These are phyloP conservation scores for Massarina eburnea DNA, from an alignment of 2,329 filamentous ascomycete species.

Conservation along the genomic window DNA sequence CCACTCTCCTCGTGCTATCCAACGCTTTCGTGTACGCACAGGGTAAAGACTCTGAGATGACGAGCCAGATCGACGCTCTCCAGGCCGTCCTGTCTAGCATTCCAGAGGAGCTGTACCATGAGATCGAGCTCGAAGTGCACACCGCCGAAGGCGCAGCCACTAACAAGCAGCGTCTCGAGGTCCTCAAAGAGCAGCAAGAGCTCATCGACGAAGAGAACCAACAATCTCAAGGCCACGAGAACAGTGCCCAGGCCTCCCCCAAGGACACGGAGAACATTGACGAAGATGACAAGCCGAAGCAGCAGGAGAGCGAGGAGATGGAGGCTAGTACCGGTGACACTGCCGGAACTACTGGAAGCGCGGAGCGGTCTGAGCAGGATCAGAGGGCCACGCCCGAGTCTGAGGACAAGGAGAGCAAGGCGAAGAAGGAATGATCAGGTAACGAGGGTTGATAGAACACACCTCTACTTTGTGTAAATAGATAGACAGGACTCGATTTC, in stretches of 20 bases:
- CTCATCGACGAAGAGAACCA: slow-evolving; percentile 96
- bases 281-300: slow-evolving; percentile 76
- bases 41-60: slow-evolving; percentile 78
- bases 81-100: slow-evolving; percentile 92
- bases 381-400: slow-evolving; percentile 26
- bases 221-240: slow-evolving; percentile 76
- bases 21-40: slow-evolving; percentile 98
- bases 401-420: slow-evolving; percentile 16
- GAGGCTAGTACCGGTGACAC: slow-evolving; percentile 37
- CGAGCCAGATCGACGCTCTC: slow-evolving; percentile 88
- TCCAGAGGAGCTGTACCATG: slow-evolving; percentile 97
- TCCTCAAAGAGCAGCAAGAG: slow-evolving; percentile 97
- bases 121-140: slow-evolving; percentile 98
- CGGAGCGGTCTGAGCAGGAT: slow-evolving; percentile 38
- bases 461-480: slow-evolving; percentile 24
- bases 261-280: slow-evolving; percentile 92
- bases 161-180: slow-evolving; percentile 98
- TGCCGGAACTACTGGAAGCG: slow-evolving; percentile 23
- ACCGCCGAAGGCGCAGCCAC: slow-evolving; percentile 95
- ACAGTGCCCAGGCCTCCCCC: slow-evolving; percentile 72
- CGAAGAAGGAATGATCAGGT: slow-evolving; percentile 11
- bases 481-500: slow-evolving; percentile 13
- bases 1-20: slow-evolving; percentile 89
- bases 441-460: background rate
- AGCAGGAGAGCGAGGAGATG: slow-evolving; percentile 22